Evolutionary conservation across 108 stramenopile species (phyloP), one percentile per base, ranked within the genome.

Genomic region (Pseudonitzschia pungens): DNA sequence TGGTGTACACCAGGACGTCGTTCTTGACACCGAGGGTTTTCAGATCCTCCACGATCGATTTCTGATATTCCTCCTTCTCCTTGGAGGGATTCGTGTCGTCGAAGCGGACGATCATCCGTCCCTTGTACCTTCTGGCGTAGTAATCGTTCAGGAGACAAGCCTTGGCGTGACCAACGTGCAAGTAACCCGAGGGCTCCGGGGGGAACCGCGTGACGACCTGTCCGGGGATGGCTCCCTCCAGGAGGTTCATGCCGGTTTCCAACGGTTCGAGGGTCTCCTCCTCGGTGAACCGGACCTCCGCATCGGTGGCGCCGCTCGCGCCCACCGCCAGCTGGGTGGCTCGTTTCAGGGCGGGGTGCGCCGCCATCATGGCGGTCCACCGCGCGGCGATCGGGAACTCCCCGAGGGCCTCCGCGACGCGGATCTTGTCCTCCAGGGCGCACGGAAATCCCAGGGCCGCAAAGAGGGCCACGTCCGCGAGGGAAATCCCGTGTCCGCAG

Each of bases 21-120:
- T 92, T 89, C 45, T 85, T 81, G 66, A 98, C 93, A 31, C 93
- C 93, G 75, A 94, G 84, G 64, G 84, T 84, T 29, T 53, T 82
- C 31, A 94, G 52, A 78, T 95, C 96, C 72, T 90, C 91, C 55
- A 94, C 71, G 68, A 96, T 94, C 56, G 83, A 85, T 63, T 92
- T 78, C 80, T 97, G 96, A 70, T 88, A 99, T 79, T 99, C 99
- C 62, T 92, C 98, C 80, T 98, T 98, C 86, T 99, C 99, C 83
- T 99, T 99, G 84, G 86, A 86, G 9, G 99, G 99, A 77, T 99
- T 99, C 42, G 99, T 99, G 86, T 99, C 99, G 84, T 99, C 99
- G 71, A 99, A 99, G 26, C 93, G 80, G 14, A 94, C 81, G 59
- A 98, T 82, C 50, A 98, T 70, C 63, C 94, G 90, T 60, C 98